Evolutionary conservation across 2,329 filamentous ascomycete genomes (phyloP).

Genomic region (Pestalotiopsis sp.): DNA sequence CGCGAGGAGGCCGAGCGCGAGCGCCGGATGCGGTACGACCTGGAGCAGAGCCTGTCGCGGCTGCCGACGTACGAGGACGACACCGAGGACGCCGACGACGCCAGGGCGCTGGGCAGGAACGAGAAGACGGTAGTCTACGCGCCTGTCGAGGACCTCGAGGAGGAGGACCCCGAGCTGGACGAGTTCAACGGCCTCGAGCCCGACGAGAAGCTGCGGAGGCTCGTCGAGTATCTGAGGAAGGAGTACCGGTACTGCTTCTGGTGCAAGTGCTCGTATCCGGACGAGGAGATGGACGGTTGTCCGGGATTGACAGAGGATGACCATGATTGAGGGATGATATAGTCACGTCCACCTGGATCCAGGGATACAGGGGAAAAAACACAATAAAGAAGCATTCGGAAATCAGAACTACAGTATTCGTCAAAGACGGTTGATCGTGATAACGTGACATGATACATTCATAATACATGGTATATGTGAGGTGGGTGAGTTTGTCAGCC

Average conservation of each 20-base stretch:
- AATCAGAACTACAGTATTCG: neutral
- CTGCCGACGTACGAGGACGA: slow-evolving; percentile 70
- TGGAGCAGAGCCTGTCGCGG: slow-evolving; percentile 65
- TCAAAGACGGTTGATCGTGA: neutral
- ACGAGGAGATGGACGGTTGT: slow-evolving; percentile 80
- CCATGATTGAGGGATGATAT: slow-evolving; percentile 48
- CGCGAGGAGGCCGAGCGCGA: slow-evolving; percentile 73
- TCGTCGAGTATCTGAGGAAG: slow-evolving; percentile 72
- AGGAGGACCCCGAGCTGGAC: slow-evolving; percentile 79
- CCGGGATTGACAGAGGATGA: slow-evolving; percentile 88
- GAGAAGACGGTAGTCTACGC: slow-evolving; percentile 49
- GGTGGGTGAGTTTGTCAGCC: neutral
- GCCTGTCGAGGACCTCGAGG: slow-evolving; percentile 70
- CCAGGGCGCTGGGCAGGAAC: slow-evolving; percentile 65
- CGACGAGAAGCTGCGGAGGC: slow-evolving; percentile 64
- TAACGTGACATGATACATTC: neutral
- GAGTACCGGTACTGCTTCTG: slow-evolving; percentile 89
- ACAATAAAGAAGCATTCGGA: neutral
- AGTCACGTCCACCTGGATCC: neutral
- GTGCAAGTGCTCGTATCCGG: slow-evolving; percentile 85
- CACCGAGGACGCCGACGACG: slow-evolving; percentile 74
- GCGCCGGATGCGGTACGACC: slow-evolving; percentile 63
- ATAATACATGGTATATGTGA: neutral
- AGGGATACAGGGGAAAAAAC: neutral
- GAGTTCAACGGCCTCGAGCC: slow-evolving; percentile 74